Evolutionary conservation across 108 stramenopile species (phyloP).

Genomic region (Conticribra weissflogii): DNA sequence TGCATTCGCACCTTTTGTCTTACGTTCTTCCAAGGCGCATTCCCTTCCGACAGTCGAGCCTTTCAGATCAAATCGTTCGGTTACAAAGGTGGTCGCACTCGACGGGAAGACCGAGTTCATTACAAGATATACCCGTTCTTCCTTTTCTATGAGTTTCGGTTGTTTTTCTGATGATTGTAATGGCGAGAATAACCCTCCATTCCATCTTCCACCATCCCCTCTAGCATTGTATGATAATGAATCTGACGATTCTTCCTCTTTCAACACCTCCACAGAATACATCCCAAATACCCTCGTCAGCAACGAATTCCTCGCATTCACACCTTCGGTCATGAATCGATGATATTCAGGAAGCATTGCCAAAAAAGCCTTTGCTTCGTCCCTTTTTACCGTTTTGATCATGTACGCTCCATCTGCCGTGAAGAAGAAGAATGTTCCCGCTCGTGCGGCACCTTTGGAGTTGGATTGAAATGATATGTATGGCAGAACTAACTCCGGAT

Average conservation of each 20-base stretch:
- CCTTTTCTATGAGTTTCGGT: conserved; percentile 9
- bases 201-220: conserved; percentile 79
- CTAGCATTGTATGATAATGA: too few relatives aligned
- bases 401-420: conserved; percentile 87
- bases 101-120: conserved; percentile 90
- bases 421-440: conserved; percentile 83
- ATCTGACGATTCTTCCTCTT: conserved; percentile 34
- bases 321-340: conserved; percentile 65
- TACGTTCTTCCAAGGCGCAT: conserved; percentile 70
- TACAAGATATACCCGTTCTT: conserved; percentile 71
- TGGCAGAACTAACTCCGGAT: too few relatives aligned
- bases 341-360: conserved; percentile 81
- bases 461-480: conserved; percentile 89
- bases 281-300: conserved; percentile 87
- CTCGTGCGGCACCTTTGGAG: conserved; percentile 84
- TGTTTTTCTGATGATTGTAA: conserved; percentile 8
- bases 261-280: conserved; percentile 67
- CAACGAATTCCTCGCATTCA: conserved; percentile 63
- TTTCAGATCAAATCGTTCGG: conserved; percentile 88
- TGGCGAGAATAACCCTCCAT: conserved; percentile 48
- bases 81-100: conserved; percentile 65
- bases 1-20: conserved; percentile 66
- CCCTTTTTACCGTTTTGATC: conserved; percentile 88
- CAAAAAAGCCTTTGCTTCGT: conserved; percentile 73
- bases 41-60: conserved; percentile 87